Evolutionary conservation across 768 basidiomycete species (phyloP).

Genomic region (Phaeotremella skinneri): DNA sequence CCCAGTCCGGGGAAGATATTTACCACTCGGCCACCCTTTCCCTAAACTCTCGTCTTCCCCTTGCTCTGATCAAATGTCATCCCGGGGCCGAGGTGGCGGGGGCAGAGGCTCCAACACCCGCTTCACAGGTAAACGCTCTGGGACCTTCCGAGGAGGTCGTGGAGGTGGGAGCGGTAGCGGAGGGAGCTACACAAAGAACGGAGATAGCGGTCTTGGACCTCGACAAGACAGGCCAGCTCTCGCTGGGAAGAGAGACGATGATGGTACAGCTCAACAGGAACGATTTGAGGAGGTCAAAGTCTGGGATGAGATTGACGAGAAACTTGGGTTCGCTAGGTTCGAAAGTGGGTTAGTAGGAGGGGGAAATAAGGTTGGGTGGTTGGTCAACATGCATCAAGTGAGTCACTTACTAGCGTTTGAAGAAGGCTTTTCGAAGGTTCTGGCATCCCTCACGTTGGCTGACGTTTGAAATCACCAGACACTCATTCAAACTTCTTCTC

Average conservation of each 20-base stretch:
- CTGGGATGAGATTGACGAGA: constrained; percentile 86
- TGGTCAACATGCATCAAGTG: constrained; percentile 98
- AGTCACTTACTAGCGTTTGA: constrained; percentile 48
- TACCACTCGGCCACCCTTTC: background rate
- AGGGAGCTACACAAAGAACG: constrained; percentile 18
- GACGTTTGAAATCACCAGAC: constrained; percentile 58
- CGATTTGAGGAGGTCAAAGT: constrained; percentile 74
- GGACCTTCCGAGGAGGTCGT: constrained; percentile 57
- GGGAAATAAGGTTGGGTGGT: constrained; percentile 75
- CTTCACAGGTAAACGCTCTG: constrained; percentile 41
- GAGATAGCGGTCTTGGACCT: constrained; percentile 43
- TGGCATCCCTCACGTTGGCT: background rate
- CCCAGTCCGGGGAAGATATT: too few relatives aligned
- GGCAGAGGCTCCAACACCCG: constrained; percentile 44
- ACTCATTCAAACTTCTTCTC: constrained; percentile 77
- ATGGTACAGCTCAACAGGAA: constrained; percentile 81
- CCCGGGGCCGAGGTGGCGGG: constrained; percentile 34
- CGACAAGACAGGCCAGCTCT: constrained; percentile 51
- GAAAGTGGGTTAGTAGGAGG: constrained; percentile 64
- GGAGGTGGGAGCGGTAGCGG: constrained; percentile 56
- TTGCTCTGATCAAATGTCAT: constrained; percentile 18
- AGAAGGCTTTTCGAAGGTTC: background rate
- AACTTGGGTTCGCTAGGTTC: constrained; percentile 78
- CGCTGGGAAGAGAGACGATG: constrained; percentile 72
- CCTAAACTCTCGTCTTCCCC: background rate